These are phyloP conservation scores for Calonectria montana DNA, from an alignment of 2,329 filamentous ascomycete species.

Conservation along the genomic window DNA sequence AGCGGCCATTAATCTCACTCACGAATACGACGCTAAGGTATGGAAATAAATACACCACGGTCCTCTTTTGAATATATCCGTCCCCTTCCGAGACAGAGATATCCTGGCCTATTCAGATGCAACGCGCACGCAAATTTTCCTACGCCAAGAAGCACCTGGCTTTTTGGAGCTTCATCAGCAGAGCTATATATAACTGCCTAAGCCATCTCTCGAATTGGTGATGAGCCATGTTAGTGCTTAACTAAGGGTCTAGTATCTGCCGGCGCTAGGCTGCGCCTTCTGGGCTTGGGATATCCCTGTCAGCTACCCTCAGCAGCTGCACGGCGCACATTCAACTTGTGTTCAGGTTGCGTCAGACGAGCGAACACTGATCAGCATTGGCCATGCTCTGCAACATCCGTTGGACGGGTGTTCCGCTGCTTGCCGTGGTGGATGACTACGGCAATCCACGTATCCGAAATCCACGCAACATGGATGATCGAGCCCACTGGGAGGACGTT, in stretches of 20 bases:
- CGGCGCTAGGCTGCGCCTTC: conserved; percentile 4
- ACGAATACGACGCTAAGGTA: not conserved
- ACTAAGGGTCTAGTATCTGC: not conserved
- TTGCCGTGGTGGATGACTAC: not conserved
- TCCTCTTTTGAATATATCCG: not conserved
- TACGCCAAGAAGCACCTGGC: not conserved
- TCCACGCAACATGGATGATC: not conserved
- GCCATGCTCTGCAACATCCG: not conserved
- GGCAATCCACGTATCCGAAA: not conserved
- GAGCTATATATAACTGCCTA: not conserved
- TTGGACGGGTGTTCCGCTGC: not conserved
- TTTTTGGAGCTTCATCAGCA: not conserved
- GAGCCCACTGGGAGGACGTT: not conserved
- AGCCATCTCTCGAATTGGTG: not conserved
- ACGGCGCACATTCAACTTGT: not conserved
- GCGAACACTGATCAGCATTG: not conserved
- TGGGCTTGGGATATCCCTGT: not conserved
- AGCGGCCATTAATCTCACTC: conserved; percentile 5
- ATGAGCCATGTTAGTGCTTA: not conserved
- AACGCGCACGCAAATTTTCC: not conserved
- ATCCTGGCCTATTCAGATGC: not conserved
- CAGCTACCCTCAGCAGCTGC: not conserved
- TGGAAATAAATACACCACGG: not conserved
- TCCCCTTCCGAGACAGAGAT: not conserved
- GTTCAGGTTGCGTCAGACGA: not conserved